Conservation (phyloP, 2,329 filamentous ascomycete genomes). For the Monosporascus sp. region DNA sequence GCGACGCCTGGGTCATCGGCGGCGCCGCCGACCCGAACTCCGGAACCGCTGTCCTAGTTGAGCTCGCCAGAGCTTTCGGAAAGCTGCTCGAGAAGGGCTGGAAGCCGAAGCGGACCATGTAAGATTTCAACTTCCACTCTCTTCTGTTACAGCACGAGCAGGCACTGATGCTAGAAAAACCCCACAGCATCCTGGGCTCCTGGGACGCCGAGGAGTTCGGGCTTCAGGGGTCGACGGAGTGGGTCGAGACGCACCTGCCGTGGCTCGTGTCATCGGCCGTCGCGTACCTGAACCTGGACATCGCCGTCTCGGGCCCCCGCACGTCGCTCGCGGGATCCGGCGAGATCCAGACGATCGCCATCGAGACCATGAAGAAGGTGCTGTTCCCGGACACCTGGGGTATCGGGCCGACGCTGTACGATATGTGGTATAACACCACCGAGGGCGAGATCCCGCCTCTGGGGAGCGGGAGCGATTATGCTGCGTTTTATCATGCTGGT, state of each 20-base stretch:
- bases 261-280: constrained; percentile 4
- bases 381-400: constrained; percentile 5
- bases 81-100: constrained; percentile 41
- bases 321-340: constrained; percentile 26
- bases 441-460: constrained; percentile 5
- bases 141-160: neutral
- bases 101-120: constrained; percentile 46
- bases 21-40: constrained; percentile 48
- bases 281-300: constrained; percentile 45
- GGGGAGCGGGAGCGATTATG: constrained; percentile 6
- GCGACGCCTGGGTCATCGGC: constrained; percentile 49
- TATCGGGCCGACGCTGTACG: constrained; percentile 2
- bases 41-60: constrained; percentile 43
- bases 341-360: constrained; percentile 7
- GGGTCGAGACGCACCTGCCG: constrained; percentile 5
- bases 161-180: neutral
- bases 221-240: constrained; percentile 5
- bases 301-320: constrained; percentile 39
- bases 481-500: constrained; percentile 5
- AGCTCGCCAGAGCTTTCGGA: constrained; percentile 44
- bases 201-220: constrained; percentile 31
- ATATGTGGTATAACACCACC: constrained; percentile 6
- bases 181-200: constrained; percentile 20
- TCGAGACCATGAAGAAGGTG: constrained; percentile 7
- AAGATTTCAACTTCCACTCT: neutral